Conservation (phyloP, 768 basidiomycete genomes). For the Tricholoma terreum region DNA sequence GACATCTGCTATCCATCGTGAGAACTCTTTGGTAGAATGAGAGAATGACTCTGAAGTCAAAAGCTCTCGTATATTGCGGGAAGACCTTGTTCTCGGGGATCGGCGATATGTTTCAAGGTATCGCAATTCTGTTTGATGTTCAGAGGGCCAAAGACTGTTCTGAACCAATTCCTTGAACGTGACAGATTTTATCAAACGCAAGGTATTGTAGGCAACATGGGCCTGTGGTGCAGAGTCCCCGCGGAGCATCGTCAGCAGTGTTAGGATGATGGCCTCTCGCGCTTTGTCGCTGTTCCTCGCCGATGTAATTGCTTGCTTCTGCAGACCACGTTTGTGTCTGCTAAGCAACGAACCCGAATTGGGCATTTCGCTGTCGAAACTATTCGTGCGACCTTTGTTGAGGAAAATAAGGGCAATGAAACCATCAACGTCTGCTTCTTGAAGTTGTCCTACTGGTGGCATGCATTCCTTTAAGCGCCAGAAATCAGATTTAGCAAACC, state of each 20-base stretch:
- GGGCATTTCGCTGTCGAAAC: constrained; percentile 53
- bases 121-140: constrained; percentile 43
- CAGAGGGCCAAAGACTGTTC: constrained; percentile 32
- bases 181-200: constrained; percentile 55
- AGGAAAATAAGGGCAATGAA: constrained; percentile 64
- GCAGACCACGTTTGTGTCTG: constrained; percentile 30
- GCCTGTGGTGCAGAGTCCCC: constrained; percentile 46
- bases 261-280: constrained; percentile 49
- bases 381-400: constrained; percentile 58
- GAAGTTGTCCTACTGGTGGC: constrained; percentile 50
- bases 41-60: constrained; percentile 31
- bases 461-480: constrained; percentile 85
- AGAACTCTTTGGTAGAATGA: constrained; percentile 47
- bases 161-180: constrained; percentile 26
- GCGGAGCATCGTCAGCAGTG: constrained; percentile 58
- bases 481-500: constrained; percentile 63
- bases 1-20: constrained; percentile 59
- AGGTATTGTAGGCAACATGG: constrained; percentile 58
- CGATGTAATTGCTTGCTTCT: constrained; percentile 22
- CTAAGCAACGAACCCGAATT: constrained; percentile 39
- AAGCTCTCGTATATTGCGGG: constrained; percentile 37
- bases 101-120: constrained; percentile 48
- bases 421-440: constrained; percentile 65
- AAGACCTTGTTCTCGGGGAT: constrained; percentile 27
- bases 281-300: constrained; percentile 19